A percentile compares a stretch with the other conserved stretches of the same genome.
These are phyloP conservation scores for Colletotrichum sp. DNA, from an alignment of 2,329 filamentous ascomycete genomes.

Conservation along the genomic window DNA sequence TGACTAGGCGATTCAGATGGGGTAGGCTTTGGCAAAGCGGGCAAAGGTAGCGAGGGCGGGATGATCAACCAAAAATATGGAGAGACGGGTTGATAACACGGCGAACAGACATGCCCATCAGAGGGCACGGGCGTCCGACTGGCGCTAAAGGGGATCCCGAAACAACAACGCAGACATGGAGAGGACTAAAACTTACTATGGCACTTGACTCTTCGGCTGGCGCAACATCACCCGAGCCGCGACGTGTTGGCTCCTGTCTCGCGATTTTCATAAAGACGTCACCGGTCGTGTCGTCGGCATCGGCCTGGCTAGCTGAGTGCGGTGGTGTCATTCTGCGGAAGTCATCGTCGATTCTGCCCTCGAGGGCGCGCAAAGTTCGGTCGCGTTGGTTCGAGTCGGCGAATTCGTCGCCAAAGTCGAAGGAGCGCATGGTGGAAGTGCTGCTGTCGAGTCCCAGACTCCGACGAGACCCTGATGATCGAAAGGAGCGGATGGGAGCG, in stretches of 20 bases:
- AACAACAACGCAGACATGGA: conserved; percentile 14
- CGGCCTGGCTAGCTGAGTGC: conserved; percentile 38
- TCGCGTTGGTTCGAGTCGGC: conserved; percentile 52
- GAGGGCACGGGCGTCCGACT: conserved; percentile 15
- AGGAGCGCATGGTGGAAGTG: conserved; percentile 43
- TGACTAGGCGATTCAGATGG: neutral
- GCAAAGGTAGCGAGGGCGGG: neutral
- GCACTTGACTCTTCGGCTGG: conserved; percentile 41
- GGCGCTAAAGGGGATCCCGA: conserved; percentile 12
- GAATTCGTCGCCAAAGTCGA: conserved; percentile 48
- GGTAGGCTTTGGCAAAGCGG: neutral
- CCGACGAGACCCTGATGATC: conserved; percentile 62
- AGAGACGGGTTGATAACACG: neutral
- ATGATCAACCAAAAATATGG: conserved; percentile 11
- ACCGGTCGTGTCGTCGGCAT: conserved; percentile 56
- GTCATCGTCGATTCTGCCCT: conserved; percentile 47
- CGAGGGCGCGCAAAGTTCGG: conserved; percentile 54
- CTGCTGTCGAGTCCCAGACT: conserved; percentile 61
- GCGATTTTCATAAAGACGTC: conserved; percentile 66
- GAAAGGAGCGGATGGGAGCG: conserved; percentile 61
- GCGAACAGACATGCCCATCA: conserved; percentile 6
- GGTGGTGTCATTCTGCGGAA: conserved; percentile 44
- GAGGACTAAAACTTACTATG: conserved; percentile 47
- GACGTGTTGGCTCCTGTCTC: conserved; percentile 53
- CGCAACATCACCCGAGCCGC: conserved; percentile 37